phyloP scores from a whole-genome alignment of 805 yeast species.

The Candida nanaspora region DNA sequence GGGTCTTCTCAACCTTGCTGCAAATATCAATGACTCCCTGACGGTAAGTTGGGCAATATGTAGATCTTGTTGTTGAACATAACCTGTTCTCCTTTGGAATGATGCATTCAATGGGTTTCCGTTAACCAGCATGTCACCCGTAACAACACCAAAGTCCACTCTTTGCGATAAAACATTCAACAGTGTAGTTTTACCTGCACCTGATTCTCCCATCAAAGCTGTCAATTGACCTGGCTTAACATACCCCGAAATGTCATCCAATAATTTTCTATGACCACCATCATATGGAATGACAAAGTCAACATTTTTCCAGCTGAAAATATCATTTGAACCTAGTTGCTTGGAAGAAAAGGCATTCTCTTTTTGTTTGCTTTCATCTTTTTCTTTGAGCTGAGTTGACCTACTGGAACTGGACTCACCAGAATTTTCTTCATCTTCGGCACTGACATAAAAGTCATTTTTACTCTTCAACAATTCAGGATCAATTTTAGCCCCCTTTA shows the following conservation, averaged over 20 bases:
- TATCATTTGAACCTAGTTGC: slow-evolving; percentile 34
- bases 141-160: slow-evolving; percentile 42
- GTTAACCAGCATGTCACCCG: slow-evolving; percentile 51
- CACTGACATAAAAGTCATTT: slow-evolving; percentile 9
- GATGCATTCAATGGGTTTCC: slow-evolving; percentile 41
- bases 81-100: slow-evolving; percentile 48
- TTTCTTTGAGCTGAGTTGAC: neutral
- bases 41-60: slow-evolving; percentile 46
- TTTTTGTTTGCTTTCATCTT: slow-evolving; percentile 5
- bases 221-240: slow-evolving; percentile 49
- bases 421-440: slow-evolving; percentile 21
- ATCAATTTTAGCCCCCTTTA: slow-evolving; percentile 19
- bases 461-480: slow-evolving; percentile 13
- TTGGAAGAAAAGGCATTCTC: slow-evolving; percentile 7
- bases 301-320: slow-evolving; percentile 58
- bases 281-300: slow-evolving; percentile 47
- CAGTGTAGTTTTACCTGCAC: slow-evolving; percentile 58
- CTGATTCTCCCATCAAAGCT: slow-evolving; percentile 59
- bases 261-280: slow-evolving; percentile 30
- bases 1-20: slow-evolving; percentile 43
- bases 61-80: slow-evolving; percentile 50
- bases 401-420: slow-evolving; percentile 20
- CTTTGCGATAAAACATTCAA: slow-evolving; percentile 47
- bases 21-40: slow-evolving; percentile 40
- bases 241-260: slow-evolving; percentile 38